These are phyloP conservation scores for Strobilomyces dryophilus DNA, from an alignment of 768 basidiomycete species.

Conservation along the genomic window DNA sequence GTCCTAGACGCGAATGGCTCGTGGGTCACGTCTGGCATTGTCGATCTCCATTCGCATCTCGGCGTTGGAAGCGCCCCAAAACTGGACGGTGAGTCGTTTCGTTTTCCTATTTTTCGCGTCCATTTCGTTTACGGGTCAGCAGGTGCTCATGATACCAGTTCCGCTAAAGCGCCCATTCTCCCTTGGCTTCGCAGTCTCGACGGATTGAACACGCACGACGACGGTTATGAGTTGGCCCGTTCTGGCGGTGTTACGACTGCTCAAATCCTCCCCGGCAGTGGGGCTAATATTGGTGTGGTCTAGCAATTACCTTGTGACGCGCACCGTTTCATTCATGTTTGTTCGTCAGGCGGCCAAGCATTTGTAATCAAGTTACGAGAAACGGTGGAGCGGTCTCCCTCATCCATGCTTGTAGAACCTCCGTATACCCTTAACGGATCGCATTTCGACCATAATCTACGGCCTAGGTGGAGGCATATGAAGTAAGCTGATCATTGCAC, in stretches of 20 bases:
- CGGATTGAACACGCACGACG: conserved; percentile 44
- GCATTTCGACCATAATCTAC: conserved; percentile 13
- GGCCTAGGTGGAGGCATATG: conserved; percentile 28
- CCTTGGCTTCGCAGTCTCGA: conserved; percentile 57
- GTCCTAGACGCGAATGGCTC: conserved; percentile 61
- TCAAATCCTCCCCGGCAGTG: conserved; percentile 47
- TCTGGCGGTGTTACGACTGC: conserved; percentile 47
- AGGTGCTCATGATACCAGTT: conserved; percentile 56
- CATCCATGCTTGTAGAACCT: conserved; percentile 46
- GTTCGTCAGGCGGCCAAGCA: conserved; percentile 41
- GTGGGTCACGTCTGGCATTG: conserved; percentile 78
- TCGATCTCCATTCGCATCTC: conserved; percentile 48
- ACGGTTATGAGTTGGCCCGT: conserved; percentile 36
- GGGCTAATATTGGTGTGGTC: conserved; percentile 19
- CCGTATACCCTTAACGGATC: conserved; percentile 38
- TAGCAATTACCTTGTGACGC: background rate
- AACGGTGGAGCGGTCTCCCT: conserved; percentile 44
- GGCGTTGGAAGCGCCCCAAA: conserved; percentile 37
- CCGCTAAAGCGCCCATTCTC: conserved; percentile 50
- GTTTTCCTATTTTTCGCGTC: background rate
- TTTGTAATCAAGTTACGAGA: conserved; percentile 49
- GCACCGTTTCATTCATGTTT: background rate
- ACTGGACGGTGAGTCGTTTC: conserved; percentile 23
- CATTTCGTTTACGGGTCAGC: background rate
- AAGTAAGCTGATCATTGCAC: conserved; percentile 13